phyloP scores from a whole-genome alignment of 2,329 filamentous ascomycete genomes.

The Emmonsiellopsis sp. region DNA sequence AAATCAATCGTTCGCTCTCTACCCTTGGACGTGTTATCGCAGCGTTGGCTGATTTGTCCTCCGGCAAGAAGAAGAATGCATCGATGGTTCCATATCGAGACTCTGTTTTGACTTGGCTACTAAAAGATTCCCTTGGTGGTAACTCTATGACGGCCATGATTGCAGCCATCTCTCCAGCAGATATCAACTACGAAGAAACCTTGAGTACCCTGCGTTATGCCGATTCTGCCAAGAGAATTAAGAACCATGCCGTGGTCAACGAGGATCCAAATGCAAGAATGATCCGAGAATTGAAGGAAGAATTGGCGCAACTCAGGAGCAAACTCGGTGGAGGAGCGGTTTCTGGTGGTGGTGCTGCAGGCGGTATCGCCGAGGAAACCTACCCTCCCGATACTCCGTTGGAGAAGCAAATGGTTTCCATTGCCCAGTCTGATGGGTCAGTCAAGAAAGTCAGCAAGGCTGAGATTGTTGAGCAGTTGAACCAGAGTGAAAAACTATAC shows the following conservation, averaged over 20 bases:
- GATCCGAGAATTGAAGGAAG: constrained; percentile 96
- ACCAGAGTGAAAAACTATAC: constrained; percentile 92
- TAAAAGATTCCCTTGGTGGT: constrained; percentile 93
- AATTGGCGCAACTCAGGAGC: constrained; percentile 72
- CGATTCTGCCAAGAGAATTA: constrained; percentile 96
- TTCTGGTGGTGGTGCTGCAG: constrained; percentile 38
- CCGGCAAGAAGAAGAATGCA: constrained; percentile 65
- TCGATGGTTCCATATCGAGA: constrained; percentile 91
- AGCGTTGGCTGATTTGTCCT: constrained; percentile 80
- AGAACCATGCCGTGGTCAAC: constrained; percentile 99
- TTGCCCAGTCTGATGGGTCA: constrained; percentile 72
- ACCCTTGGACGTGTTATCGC: constrained; percentile 97
- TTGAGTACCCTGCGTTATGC: constrained; percentile 92
- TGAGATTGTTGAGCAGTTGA: constrained; percentile 92
- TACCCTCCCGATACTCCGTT: constrained; percentile 88
- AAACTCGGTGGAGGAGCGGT: constrained; percentile 60
- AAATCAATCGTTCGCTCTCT: constrained; percentile 95
- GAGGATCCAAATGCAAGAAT: constrained; percentile 98
- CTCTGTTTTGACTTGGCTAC: constrained; percentile 87
- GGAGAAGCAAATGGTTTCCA: constrained; percentile 93
- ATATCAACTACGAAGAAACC: constrained; percentile 98
- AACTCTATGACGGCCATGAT: constrained; percentile 99
- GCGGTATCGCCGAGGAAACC: constrained; percentile 57
- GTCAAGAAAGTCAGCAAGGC: constrained; percentile 96
- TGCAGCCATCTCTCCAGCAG: constrained; percentile 92